Conservation (phyloP, 2,329 filamentous ascomycete genomes). For the Blastomyces percursus region DNA sequence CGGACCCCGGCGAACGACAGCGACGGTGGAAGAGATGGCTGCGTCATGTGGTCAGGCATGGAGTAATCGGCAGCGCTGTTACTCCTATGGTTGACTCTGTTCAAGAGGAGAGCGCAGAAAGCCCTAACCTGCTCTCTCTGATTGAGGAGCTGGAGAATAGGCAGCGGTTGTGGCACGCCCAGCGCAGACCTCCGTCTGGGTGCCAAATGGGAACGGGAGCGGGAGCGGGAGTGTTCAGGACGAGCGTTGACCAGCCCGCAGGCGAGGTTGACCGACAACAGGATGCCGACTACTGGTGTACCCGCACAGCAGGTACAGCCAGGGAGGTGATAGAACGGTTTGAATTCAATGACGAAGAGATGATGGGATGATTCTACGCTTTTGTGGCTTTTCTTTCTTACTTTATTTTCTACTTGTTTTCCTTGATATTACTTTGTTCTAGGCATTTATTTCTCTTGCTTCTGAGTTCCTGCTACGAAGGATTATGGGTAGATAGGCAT, state of each 20-base stretch:
- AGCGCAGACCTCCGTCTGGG: neutral
- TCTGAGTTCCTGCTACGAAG: neutral
- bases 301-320: slow-evolving; percentile 19
- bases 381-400: neutral
- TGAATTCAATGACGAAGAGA: slow-evolving; percentile 9
- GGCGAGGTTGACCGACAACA: slow-evolving; percentile 5
- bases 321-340: slow-evolving; percentile 18
- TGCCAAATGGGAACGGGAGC: neutral
- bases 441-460: neutral
- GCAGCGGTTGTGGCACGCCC: slow-evolving; percentile 33
- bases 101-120: slow-evolving; percentile 21
- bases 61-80: slow-evolving; percentile 25
- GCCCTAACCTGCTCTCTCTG: slow-evolving; percentile 28
- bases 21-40: slow-evolving; percentile 31
- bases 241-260: neutral
- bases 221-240: neutral
- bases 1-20: slow-evolving; percentile 20
- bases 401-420: neutral
- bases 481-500: neutral
- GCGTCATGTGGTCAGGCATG: slow-evolving; percentile 26
- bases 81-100: slow-evolving; percentile 16
- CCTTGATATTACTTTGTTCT: neutral
- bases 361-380: neutral
- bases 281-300: slow-evolving; percentile 17
- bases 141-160: slow-evolving; percentile 33